These are phyloP conservation scores for Talinum fruticosum DNA, from an alignment of 148 eudicot species.

Conservation along the genomic window DNA sequence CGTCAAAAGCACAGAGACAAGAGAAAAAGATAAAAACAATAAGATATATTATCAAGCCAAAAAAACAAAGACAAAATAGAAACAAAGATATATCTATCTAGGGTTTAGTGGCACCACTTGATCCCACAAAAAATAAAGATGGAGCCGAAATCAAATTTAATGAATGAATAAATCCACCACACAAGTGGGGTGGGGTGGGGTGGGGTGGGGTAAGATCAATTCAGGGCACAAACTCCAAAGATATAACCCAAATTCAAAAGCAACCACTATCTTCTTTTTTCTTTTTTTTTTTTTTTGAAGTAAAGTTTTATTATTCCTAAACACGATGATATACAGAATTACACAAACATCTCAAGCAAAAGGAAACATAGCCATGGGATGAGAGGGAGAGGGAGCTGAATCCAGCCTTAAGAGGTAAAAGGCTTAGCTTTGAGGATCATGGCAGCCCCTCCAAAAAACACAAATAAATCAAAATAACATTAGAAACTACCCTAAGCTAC, in stretches of 20 bases:
- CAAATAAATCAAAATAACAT: not conserved
- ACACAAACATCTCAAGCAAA: conserved; percentile 6
- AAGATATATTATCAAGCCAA: not conserved
- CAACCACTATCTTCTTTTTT: not conserved
- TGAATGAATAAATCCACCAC: not conserved
- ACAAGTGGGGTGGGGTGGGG: not conserved
- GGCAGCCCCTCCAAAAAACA: not conserved
- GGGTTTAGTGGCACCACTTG: not conserved
- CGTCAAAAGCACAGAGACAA: no score
- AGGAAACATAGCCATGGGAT: not conserved
- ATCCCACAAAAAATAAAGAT: not conserved
- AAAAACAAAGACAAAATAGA: not conserved
- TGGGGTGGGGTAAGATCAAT: not conserved
- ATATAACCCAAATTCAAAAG: not conserved
- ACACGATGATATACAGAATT: conserved; percentile 14
- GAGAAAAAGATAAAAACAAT: no score
- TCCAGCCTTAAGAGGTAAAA: conserved; percentile 5
- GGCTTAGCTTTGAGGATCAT: conserved; percentile 9
- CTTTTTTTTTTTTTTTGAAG: no score
- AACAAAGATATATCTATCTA: not conserved
- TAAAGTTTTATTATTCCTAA: conserved; percentile 23
- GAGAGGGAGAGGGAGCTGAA: no score
- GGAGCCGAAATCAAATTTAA: not conserved
- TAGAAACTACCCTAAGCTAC: not conserved
- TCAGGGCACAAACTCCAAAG: not conserved